Evolutionary conservation across 2,329 filamentous ascomycete genomes (phyloP).

Genomic region (Colletotrichum brevisporum): DNA sequence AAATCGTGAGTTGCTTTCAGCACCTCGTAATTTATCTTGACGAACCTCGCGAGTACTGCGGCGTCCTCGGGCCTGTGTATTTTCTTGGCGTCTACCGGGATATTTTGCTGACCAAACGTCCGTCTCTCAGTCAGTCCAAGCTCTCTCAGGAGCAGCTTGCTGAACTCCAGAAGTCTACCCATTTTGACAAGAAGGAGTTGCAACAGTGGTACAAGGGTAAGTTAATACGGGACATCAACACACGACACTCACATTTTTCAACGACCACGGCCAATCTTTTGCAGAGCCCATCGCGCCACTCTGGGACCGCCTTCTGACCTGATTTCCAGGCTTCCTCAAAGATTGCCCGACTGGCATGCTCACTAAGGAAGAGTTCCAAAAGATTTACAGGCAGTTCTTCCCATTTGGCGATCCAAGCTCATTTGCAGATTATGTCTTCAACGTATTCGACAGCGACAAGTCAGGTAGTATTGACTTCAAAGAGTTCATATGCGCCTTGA

Average conservation of each 20-base stretch:
- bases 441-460: constrained; percentile 98
- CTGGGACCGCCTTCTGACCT: background rate
- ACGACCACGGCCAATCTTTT: background rate
- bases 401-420: constrained; percentile 97
- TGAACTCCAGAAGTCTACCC: constrained; percentile 95
- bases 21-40: background rate
- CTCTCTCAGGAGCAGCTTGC: constrained; percentile 95
- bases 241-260: constrained; percentile 2
- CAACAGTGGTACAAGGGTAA: constrained; percentile 99
- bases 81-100: background rate
- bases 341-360: constrained; percentile 98
- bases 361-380: constrained; percentile 98
- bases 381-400: constrained; percentile 99
- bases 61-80: background rate
- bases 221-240: constrained; percentile 45
- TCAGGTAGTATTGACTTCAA: constrained; percentile 99
- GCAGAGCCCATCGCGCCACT: background rate
- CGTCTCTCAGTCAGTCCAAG: constrained; percentile 87
- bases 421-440: constrained; percentile 99
- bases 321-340: constrained; percentile 86
- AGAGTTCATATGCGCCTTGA: constrained; percentile 98
- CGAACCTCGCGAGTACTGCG: background rate
- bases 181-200: constrained; percentile 99
- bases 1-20: constrained; percentile 58
- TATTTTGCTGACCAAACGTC: background rate